Base-by-base conservation (phyloP, 495 filamentous ascomycete genomes). In the Darksidea phi region DNA sequence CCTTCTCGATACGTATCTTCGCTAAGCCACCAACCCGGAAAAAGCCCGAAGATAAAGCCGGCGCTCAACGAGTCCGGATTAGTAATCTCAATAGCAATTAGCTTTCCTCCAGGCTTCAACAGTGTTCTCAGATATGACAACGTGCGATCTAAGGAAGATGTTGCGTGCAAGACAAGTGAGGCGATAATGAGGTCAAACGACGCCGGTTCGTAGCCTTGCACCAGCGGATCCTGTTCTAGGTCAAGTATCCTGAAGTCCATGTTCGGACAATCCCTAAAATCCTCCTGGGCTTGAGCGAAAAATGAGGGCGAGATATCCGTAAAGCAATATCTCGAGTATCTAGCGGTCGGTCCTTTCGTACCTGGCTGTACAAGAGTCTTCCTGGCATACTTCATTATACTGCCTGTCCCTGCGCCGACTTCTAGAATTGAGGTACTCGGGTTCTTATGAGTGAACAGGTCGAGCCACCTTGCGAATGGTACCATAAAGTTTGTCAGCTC, bases 371-470 rank as follows among this genome's bases (percentile, higher is more conserved):
- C 15, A 13, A 43, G 41, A 43, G 3, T n/a, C 15, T 20, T 43
- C 41, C 5, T n/a, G 49, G 34, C 4, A 41, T 48, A 17, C 10
- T 23, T 43, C 32, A 34, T 54, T n/a, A 42, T 20, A 4, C 36
- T 36, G 2, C 58, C 58, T 6, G 58, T 61, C 4, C 58, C 58
- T 15, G 58, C 58, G 18, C 58, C 58, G 10, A 61, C 41, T 48
- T 61, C 58, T 0, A 61, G 50, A n/a, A 54, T 46, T 6, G 12
- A 23, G 4, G 25, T 15, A 21, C 4, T 13, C 3, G 58, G 50
- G 7, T 54, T 36, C 43, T 61, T 47, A 26, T 54, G 50, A 8
- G 50, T 17, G 8, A 54, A 12, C n/a, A 54, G 8, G 4, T 20
- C 50, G 32, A 41, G 12, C 12, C 23, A 58, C 8, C 26, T 13